Base-by-base conservation (phyloP, 176 grass and related monocot genomes). In the Thalia dealbata region DNA sequence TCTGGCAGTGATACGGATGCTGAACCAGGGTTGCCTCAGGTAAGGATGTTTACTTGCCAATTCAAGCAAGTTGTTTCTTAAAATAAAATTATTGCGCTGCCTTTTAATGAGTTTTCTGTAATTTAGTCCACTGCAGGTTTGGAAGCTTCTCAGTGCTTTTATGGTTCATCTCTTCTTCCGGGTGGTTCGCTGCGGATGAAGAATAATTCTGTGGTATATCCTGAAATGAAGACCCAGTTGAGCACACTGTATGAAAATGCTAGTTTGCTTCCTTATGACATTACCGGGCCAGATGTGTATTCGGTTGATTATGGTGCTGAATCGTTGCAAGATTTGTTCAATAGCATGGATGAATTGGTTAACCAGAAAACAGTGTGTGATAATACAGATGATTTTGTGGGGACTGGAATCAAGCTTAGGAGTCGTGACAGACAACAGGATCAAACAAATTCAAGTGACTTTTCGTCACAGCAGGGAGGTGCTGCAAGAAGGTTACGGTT, bases 241-340 rank as follows among this genome's bases (percentile, higher is more conserved):
- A 80, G 69, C 69, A 71, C 79, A 64, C 52, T 75, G 13, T 88
- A 86, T 82, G 86, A 91, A 78, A 69, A 83, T 81, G 26, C 78
- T 73, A 2, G 48, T 55, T 66, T 84, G 27, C 78, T 92, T 68
- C 89, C 89, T 67, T 89, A 73, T 44, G 90, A 85, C 64, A 59
- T 46, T 74, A 75, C 61, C 64, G 83, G 82, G 75, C 87, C 79
- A 54, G 95, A 99, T 55, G 74, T 85, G 55, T 74, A 86, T 72
- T 93, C 85, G 1, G 76, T 88, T 22, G 85, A 81, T 67, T 86
- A 85, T 14, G 83, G 64, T 0, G 45, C 78, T 0, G 90, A 95
- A 67, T 88, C 90, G 26, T 79, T 93, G 71, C 79, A 88, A 80
- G 90, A 99, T 69, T 69, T 93, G 38, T 93, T 87, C 78, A 91